phyloP scores from a whole-genome alignment of 805 yeast species.

The Cyberlindnera mycetangii region DNA sequence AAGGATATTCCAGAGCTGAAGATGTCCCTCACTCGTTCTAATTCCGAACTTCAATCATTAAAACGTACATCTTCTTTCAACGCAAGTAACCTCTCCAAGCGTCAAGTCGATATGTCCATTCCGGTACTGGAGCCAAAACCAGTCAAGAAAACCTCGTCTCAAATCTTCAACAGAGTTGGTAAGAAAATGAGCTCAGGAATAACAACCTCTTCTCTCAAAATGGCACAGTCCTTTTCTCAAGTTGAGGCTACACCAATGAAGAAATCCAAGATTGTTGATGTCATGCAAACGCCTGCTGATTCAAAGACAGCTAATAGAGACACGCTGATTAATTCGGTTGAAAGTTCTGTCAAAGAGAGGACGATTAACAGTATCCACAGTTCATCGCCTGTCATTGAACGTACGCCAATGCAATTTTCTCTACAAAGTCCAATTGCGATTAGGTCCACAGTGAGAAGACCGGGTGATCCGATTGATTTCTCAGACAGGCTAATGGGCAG shows the following conservation, averaged over 20 bases:
- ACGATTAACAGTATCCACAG: slow-evolving; percentile 4
- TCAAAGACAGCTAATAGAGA: background rate
- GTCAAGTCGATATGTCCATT: slow-evolving; percentile 28
- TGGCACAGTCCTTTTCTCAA: slow-evolving; percentile 22
- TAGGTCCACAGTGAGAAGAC: slow-evolving; percentile 17
- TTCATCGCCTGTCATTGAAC: slow-evolving; percentile 16
- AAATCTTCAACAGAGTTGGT: slow-evolving; percentile 29
- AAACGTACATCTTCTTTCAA: slow-evolving; percentile 27
- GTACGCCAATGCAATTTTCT: slow-evolving; percentile 13
- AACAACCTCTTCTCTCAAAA: slow-evolving; percentile 10
- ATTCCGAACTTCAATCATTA: slow-evolving; percentile 24
- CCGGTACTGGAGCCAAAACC: slow-evolving; percentile 17
- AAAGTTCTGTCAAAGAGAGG: background rate
- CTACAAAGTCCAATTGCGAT: slow-evolving; percentile 24
- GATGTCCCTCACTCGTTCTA: slow-evolving; percentile 16
- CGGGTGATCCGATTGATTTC: slow-evolving; percentile 21
- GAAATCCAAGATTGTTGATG: slow-evolving; percentile 18
- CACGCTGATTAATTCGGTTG: slow-evolving; percentile 4
- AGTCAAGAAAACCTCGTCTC: slow-evolving; percentile 17
- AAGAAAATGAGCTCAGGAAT: slow-evolving; percentile 18
- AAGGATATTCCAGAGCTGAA: slow-evolving; percentile 25
- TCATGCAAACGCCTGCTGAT: slow-evolving; percentile 20
- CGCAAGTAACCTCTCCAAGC: slow-evolving; percentile 22
- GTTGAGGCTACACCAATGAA: slow-evolving; percentile 30
- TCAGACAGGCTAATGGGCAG: slow-evolving; percentile 27